phyloP scores from a whole-genome alignment of 2,329 filamentous ascomycete species.

The Nigrospora oryzae region DNA sequence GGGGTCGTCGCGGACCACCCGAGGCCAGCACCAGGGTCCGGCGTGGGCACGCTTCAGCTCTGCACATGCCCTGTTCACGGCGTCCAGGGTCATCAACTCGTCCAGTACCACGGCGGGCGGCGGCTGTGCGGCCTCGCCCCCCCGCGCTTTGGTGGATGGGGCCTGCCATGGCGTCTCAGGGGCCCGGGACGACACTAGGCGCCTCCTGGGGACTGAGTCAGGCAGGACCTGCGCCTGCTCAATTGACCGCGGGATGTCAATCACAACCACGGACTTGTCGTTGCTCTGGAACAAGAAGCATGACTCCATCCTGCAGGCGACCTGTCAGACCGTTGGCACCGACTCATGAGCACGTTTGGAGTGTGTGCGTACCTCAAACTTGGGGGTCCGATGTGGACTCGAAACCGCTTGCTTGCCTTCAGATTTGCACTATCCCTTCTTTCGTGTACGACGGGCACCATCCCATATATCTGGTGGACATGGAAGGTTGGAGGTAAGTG shows the following conservation, averaged over 20 bases:
- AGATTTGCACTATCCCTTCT: too few species aligned
- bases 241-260: slow-evolving; percentile 65
- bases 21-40: slow-evolving; percentile 40
- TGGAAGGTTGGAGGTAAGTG: too few species aligned
- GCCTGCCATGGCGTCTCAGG: slow-evolving; percentile 37
- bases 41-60: slow-evolving; percentile 22
- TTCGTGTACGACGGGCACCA: too few species aligned
- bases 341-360: too few species aligned
- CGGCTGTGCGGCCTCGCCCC: slow-evolving; percentile 23
- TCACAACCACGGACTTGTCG: slow-evolving; percentile 40
- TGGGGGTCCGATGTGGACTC: too few species aligned
- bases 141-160: slow-evolving; percentile 38
- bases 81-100: slow-evolving; percentile 43
- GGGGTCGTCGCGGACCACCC: slow-evolving; percentile 15
- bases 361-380: too few species aligned
- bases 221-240: slow-evolving; percentile 52
- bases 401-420: too few species aligned
- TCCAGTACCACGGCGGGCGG: slow-evolving; percentile 40
- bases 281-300: slow-evolving; percentile 46
- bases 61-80: slow-evolving; percentile 33
- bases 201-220: slow-evolving; percentile 20
- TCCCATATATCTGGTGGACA: too few species aligned
- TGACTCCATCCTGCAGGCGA: slow-evolving; percentile 9
- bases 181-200: slow-evolving; percentile 36
- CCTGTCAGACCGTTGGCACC: too few species aligned